These are phyloP conservation scores for Paralagenidium karlingii DNA, from an alignment of 352 stramenopile genomes.

Conservation along the genomic window DNA sequence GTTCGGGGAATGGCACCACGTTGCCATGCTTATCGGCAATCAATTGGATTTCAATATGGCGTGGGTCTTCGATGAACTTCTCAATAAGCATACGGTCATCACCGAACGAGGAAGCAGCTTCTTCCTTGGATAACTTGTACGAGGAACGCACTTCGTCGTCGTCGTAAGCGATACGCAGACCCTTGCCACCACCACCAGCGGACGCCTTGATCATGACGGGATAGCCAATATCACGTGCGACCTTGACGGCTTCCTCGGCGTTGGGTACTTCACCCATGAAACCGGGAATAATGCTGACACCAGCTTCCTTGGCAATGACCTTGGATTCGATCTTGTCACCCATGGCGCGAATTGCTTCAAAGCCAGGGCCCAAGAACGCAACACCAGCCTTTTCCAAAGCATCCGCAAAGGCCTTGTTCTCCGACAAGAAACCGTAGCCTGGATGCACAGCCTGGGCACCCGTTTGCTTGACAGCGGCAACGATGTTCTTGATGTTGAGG, in stretches of 20 bases:
- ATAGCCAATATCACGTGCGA: constrained; percentile 91
- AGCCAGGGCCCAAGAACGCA: constrained; percentile 82
- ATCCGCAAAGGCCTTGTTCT: constrained; percentile 89
- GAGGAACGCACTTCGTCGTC: constrained; percentile 82
- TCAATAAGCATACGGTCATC: constrained; percentile 95
- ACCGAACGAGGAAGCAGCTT: constrained; percentile 86
- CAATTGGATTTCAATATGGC: constrained; percentile 98
- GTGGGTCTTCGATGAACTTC: constrained; percentile 94
- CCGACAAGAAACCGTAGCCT: constrained; percentile 91
- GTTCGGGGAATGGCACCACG: constrained; percentile 86
- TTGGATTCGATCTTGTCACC: constrained; percentile 94
- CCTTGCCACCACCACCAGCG: constrained; percentile 91
- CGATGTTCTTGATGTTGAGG: constrained; percentile 86
- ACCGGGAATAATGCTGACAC: constrained; percentile 89
- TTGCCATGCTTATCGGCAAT: constrained; percentile 87
- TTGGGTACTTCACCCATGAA: constrained; percentile 81
- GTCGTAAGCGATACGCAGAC: constrained; percentile 93
- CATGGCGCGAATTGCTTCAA: constrained; percentile 84
- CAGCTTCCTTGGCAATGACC: constrained; percentile 86
- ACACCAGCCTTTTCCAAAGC: constrained; percentile 61
- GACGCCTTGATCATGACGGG: constrained; percentile 97
- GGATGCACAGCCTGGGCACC: constrained; percentile 90
- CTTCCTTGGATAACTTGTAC: constrained; percentile 75
- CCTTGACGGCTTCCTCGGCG: constrained; percentile 66
- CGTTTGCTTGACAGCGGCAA: constrained; percentile 74